Percentiles rank a stretch among this genome's conserved stretches.
Conservation (phyloP, 768 basidiomycete species). For the Calocybe gangraenosa region DNA sequence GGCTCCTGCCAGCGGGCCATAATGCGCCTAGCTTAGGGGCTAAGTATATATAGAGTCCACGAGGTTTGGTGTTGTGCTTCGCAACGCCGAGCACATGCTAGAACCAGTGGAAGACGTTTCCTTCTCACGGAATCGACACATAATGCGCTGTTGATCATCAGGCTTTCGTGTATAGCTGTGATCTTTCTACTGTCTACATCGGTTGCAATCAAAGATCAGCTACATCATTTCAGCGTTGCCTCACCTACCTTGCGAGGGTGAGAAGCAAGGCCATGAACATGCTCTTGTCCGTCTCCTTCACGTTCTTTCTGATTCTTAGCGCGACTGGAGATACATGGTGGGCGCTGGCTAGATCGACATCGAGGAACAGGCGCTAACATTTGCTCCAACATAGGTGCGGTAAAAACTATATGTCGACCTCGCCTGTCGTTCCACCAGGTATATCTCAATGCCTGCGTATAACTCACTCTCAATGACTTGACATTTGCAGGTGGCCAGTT, state of each 20-base stretch:
- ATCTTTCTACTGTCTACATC: neutral
- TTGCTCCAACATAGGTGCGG: constrained; percentile 43
- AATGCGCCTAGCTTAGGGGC: no score
- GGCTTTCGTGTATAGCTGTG: neutral
- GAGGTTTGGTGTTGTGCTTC: neutral
- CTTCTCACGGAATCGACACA: constrained; percentile 10
- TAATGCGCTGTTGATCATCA: constrained; percentile 1
- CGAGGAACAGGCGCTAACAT: constrained; percentile 13
- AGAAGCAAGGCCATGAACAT: no score
- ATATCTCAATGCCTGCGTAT: constrained; percentile 5
- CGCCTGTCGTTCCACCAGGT: constrained; percentile 41
- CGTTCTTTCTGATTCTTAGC: neutral
- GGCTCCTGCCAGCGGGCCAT: no score
- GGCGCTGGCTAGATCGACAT: neutral
- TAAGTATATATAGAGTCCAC: neutral
- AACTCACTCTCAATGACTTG: neutral
- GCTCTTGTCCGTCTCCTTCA: neutral
- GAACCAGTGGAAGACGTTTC: neutral
- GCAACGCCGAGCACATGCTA: constrained; percentile 1
- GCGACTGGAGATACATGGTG: constrained; percentile 17
- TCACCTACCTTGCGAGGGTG: no score
- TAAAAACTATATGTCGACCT: constrained; percentile 48
- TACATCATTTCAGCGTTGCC: no score
- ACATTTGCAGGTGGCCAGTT: constrained; percentile 38
- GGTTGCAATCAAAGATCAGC: neutral